Conservation (phyloP, 768 basidiomycete species). For the Mycena floridula region DNA sequence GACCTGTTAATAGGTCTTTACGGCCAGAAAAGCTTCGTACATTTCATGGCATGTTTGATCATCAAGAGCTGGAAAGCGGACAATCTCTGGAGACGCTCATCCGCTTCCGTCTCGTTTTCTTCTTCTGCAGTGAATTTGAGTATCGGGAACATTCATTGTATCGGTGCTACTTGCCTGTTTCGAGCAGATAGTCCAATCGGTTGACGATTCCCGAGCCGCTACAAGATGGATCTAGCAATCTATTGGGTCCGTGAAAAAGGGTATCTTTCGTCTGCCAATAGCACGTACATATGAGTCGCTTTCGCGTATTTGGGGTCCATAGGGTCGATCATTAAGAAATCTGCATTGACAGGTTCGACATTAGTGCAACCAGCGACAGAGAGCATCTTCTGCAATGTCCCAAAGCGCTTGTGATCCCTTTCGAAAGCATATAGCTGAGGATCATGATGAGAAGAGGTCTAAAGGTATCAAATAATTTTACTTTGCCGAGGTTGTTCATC, state of each 20-base stretch:
- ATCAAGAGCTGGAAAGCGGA: constrained; percentile 86
- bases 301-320: constrained; percentile 49
- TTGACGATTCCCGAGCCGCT: constrained; percentile 93
- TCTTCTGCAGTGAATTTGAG: constrained; percentile 44
- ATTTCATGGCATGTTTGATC: constrained; percentile 94
- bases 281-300: constrained; percentile 82
- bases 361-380: constrained; percentile 80
- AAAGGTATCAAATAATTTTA: constrained; percentile 21
- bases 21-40: constrained; percentile 33
- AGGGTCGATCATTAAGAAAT: constrained; percentile 82
- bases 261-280: constrained; percentile 1
- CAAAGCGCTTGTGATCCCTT: constrained; percentile 73
- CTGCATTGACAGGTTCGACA: constrained; percentile 64
- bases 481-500: constrained; percentile 79
- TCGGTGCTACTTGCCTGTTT: constrained; percentile 46
- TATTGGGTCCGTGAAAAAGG: constrained; percentile 20
- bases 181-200: constrained; percentile 78
- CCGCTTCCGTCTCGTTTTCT: constrained; percentile 50
- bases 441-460: constrained; percentile 2
- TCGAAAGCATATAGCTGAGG: constrained; percentile 82
- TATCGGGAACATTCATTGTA: neutral
- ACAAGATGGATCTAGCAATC: constrained; percentile 93
- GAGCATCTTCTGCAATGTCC: constrained; percentile 82
- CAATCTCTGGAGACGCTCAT: constrained; percentile 76
- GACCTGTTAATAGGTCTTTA: neutral